A percentile compares a stretch with the other conserved stretches of the same genome.
Evolutionary conservation across 371 early-diverging fungal species (phyloP).

Genomic region (Saksenaea vasiformis): DNA sequence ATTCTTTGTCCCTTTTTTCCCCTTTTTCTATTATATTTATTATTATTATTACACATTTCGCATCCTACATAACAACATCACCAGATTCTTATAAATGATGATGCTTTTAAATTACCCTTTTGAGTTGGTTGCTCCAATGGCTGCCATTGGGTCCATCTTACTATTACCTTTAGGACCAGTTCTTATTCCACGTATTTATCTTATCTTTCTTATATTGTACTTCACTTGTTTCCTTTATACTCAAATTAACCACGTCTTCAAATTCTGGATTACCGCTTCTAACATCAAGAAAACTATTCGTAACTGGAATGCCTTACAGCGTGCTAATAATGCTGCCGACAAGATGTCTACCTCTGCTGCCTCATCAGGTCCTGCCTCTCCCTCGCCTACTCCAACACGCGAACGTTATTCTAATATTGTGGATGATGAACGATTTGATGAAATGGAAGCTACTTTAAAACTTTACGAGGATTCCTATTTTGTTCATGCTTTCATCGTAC

Average conservation of each 20-base stretch:
- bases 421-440: conserved; percentile 40
- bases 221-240: conserved; percentile 54
- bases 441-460: conserved; percentile 48
- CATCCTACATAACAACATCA: not conserved
- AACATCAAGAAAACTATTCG: conserved; percentile 47
- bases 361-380: conserved; percentile 15
- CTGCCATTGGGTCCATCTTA: conserved; percentile 50
- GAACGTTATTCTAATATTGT: conserved; percentile 26
- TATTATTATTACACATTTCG: not conserved
- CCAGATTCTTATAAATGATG: not conserved
- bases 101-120: conserved; percentile 42
- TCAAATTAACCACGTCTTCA: conserved; percentile 57
- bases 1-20: conserved; percentile 8
- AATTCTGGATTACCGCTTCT: conserved; percentile 47
- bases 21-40: conserved; percentile 8
- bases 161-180: conserved; percentile 53
- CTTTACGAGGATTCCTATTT: conserved; percentile 31
- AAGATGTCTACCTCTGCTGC: conserved; percentile 8
- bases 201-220: conserved; percentile 50
- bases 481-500: conserved; percentile 58
- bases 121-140: conserved; percentile 56
- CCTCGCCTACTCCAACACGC: conserved; percentile 22
- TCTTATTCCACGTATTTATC: conserved; percentile 53
- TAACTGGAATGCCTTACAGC: conserved; percentile 43
- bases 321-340: conserved; percentile 9